Evolutionary conservation across 2,329 filamentous ascomycete genomes (phyloP), one percentile per base, ranked within the genome.

Genomic region (Exophiala lecanii-corni): DNA sequence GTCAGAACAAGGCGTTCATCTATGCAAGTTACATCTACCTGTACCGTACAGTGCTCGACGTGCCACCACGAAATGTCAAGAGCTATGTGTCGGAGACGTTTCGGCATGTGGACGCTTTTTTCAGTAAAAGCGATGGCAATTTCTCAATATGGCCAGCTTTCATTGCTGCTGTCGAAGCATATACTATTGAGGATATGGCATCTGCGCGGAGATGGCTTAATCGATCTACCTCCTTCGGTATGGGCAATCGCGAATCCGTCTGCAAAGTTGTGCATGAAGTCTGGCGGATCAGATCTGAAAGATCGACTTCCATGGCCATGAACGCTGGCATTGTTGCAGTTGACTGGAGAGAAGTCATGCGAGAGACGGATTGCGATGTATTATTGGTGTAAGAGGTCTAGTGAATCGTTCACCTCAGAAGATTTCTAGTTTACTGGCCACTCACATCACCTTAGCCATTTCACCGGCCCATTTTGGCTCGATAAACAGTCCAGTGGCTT

Each of bases 401-500:
- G 34, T 16, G n/a, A n/a, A n/a, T n/a, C n/a, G n/a, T n/a, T n/a
- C n/a, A n/a, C n/a, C n/a, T n/a, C n/a, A n/a, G n/a, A n/a, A n/a
- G n/a, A n/a, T n/a, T n/a, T n/a, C n/a, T n/a, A n/a, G n/a, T n/a
- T n/a, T n/a, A n/a, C n/a, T n/a, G n/a, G n/a, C n/a, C n/a, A n/a
- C 38, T 37, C 23, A 32, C 16, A 46, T 21, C 20, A 41, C 18
- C 16, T 34, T 9, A 5, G 32, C 38, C 43, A 46, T 37, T n/a
- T 31, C 34, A 3, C 25, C 16, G 18, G 38, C 43, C 21, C 32
- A 64, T 51, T 59, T 64, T 2, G 62, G 62, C 51, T 65, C 61
- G 25, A 65, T 47, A 51, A 65, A 65, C 55, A 65, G 57, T 28
- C 62, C 62, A 48, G 54, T 62, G n/a, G 55, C 61, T 51, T 65